Conservation (phyloP, 108 stramenopile genomes). For the Cyclostephanos tholiformis region DNA sequence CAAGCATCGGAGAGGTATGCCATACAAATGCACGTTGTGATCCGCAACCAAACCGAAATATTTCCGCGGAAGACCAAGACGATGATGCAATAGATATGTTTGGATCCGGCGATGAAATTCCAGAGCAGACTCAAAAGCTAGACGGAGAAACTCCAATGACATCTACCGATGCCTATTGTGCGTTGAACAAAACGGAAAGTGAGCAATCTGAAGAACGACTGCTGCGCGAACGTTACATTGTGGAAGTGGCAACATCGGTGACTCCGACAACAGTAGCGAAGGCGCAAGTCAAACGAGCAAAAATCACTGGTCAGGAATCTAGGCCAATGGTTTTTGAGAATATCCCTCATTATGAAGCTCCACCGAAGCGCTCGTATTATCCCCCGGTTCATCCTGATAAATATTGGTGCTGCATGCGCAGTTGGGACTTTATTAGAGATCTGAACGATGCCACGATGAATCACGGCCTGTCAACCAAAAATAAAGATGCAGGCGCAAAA, state of each 20-base stretch:
- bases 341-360: not conserved
- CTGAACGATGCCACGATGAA: constrained; percentile 39
- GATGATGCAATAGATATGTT: constrained; percentile 20
- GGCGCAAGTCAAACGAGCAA: constrained; percentile 5
- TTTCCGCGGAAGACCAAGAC: not conserved
- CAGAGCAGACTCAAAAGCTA: constrained; percentile 3
- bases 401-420: constrained; percentile 35
- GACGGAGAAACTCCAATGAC: constrained; percentile 14
- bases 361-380: constrained; percentile 31
- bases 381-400: constrained; percentile 45
- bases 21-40: not conserved
- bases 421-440: constrained; percentile 48
- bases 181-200: constrained; percentile 8
- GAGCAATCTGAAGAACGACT: constrained; percentile 9
- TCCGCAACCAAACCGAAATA: not conserved
- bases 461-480: not conserved
- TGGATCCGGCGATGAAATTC: constrained; percentile 13
- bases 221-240: not conserved
- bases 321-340: constrained; percentile 1
- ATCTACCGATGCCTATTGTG: constrained; percentile 23
- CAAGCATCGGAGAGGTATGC: not conserved
- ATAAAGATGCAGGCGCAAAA: constrained; percentile 11
- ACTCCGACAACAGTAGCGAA: not conserved
- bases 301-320: not conserved
- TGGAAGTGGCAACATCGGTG: not conserved